Base-by-base conservation (phyloP, 1,284 basidiomycete species). In the Neotropicomus parvogracilis region DNA sequence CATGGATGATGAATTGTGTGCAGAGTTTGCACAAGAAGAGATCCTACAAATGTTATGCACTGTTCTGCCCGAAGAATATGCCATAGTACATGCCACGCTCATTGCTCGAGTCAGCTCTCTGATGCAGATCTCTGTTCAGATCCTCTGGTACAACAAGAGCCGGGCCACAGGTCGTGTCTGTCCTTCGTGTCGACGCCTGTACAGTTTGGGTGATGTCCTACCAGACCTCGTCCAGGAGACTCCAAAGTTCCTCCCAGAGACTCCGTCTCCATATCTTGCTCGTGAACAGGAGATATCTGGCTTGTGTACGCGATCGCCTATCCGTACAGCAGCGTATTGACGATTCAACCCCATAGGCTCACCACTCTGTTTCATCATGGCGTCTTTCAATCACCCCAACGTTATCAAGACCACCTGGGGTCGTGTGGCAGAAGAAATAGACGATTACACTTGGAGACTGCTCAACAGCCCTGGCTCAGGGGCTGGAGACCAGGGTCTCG, bases 101-200 rank as follows among this genome's bases (percentile, higher is more conserved):
- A 21, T 37, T 40, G 16, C 28, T 37, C 10, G 12, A 9, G 21
- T 28, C 19, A 12, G 16, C 29, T 47, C 19, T 20, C 41, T 8
- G 6, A 21, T 31, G 40, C 45, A 32, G 5, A 55, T 26, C 14
- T 31, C 28, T n/a, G 16, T 27, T n/a, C 50, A 89, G 87, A 82
- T 87, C n/a, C 55, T 88, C 19, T 89, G 86, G 85, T 89, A 88
- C 59, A 90, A 90, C 70, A 88, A 87, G 67, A 86, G 83, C 60
- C 76, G 87, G 3, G 62, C 71, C 5, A 75, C 70, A 6, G 77
- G 80, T 46, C 79, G 87, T 26, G 75, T 90, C 49, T 90, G 87
- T 59, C 87, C 87, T 3, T 78, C 85, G 0, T 90, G 87, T 61
- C 78, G 81, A 59, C 70, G 87, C 14, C 65, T 88, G 20, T 90